Evolutionary conservation across 2,329 filamentous ascomycete species (phyloP).

Genomic region (Penicillium sp.): DNA sequence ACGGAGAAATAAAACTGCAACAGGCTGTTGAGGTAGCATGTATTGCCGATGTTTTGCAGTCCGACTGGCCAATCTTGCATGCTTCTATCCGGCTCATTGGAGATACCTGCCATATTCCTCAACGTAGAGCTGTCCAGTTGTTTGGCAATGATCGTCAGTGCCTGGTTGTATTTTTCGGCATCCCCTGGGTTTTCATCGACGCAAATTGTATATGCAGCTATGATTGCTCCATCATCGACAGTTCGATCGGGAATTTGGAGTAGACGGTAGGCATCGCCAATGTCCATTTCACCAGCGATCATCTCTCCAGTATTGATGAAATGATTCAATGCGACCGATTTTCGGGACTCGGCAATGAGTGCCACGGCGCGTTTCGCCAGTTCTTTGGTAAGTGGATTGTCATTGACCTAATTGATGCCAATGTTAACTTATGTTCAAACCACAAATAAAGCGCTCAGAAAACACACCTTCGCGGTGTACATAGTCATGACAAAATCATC

Average conservation of each 20-base stretch:
- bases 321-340: slow-evolving; percentile 53
- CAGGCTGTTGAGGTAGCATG: slow-evolving; percentile 95
- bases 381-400: slow-evolving; percentile 50
- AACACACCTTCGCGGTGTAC: slow-evolving; percentile 54
- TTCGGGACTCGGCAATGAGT: slow-evolving; percentile 58
- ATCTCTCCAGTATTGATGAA: slow-evolving; percentile 55
- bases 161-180: slow-evolving; percentile 45
- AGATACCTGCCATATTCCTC: slow-evolving; percentile 32
- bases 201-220: slow-evolving; percentile 48
- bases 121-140: slow-evolving; percentile 41
- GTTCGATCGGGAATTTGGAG: slow-evolving; percentile 54
- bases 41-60: slow-evolving; percentile 91
- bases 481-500: slow-evolving; percentile 60
- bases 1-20: slow-evolving; percentile 94
- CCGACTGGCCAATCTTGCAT: slow-evolving; percentile 70
- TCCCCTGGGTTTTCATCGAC: slow-evolving; percentile 48
- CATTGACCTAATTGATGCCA: slow-evolving; percentile 43
- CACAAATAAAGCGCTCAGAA: background rate
- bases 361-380: slow-evolving; percentile 55
- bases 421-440: background rate
- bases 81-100: slow-evolving; percentile 31
- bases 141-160: slow-evolving; percentile 48
- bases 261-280: slow-evolving; percentile 52
- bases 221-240: slow-evolving; percentile 50
- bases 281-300: slow-evolving; percentile 52